phyloP scores from a whole-genome alignment of 2,329 filamentous ascomycete species.

The Exserohilum turcica region DNA sequence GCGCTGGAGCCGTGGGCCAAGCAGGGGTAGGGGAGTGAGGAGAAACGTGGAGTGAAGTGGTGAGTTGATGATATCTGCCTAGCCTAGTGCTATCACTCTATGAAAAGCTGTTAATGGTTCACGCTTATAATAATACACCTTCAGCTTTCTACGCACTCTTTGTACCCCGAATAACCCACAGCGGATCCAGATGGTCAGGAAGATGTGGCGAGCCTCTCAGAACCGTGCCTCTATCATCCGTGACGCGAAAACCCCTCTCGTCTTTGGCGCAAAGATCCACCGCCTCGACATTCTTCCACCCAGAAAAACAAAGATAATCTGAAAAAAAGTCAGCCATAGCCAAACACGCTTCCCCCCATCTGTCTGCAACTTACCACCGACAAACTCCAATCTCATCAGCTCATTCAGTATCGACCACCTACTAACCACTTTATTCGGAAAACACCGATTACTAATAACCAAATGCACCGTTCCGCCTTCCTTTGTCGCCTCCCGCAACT shows the following conservation, averaged over 20 bases:
- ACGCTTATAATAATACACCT: background rate
- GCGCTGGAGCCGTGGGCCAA: conserved; percentile 1
- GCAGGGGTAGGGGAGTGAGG: background rate
- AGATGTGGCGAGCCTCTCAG: conserved; percentile 14
- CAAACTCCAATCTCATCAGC: conserved; percentile 54
- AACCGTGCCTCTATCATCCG: conserved; percentile 30
- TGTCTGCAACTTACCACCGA: conserved; percentile 45
- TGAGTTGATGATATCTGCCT: background rate
- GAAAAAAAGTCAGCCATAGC: background rate
- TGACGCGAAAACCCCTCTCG: conserved; percentile 24
- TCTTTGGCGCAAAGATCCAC: conserved; percentile 55
- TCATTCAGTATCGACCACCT: conserved; percentile 56
- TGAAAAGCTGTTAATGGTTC: background rate
- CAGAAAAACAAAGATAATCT: conserved; percentile 58
- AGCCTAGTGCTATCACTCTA: background rate
- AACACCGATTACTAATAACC: conserved; percentile 58
- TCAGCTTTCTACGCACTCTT: conserved; percentile 11
- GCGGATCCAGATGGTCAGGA: conserved; percentile 29
- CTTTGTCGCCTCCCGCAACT: conserved; percentile 49
- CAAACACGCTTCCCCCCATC: too few relatives aligned
- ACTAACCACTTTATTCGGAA: conserved; percentile 58
- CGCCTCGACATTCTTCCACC: conserved; percentile 60
- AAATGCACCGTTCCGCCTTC: conserved; percentile 56
- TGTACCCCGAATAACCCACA: conserved; percentile 37
- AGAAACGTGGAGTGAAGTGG: background rate